Conservation (phyloP, 2,329 filamentous ascomycete genomes). For the Sarocladiaceae sp. region DNA sequence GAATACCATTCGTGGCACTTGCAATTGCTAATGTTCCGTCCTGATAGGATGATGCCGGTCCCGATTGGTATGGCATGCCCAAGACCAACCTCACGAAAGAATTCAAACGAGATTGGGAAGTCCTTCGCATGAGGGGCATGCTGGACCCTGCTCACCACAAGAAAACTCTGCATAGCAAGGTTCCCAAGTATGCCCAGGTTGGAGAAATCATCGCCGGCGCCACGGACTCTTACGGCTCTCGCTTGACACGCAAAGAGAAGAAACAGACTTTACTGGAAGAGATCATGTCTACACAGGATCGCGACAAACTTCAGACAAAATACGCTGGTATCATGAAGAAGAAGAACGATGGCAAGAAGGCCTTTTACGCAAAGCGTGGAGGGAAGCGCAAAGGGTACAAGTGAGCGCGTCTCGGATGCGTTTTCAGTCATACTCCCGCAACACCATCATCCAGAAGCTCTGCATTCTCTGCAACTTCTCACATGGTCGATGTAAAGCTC, state of each 20-base stretch:
- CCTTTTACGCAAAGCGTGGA: constrained; percentile 78
- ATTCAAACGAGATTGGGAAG: constrained; percentile 82
- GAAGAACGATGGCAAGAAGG: constrained; percentile 86
- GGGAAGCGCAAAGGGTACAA: constrained; percentile 25
- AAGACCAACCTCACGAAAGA: constrained; percentile 79
- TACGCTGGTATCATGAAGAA: constrained; percentile 78
- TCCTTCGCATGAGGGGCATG: constrained; percentile 83
- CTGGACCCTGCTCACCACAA: constrained; percentile 92
- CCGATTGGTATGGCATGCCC: constrained; percentile 84
- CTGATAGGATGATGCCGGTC: constrained; percentile 60
- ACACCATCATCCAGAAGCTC: too few relatives aligned
- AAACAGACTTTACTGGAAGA: constrained; percentile 87
- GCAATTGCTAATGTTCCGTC: not conserved
- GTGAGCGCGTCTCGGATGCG: not conserved
- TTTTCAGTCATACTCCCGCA: not conserved
- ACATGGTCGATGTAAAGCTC: too few relatives aligned
- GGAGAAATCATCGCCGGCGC: constrained; percentile 86
- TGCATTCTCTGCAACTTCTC: too few relatives aligned
- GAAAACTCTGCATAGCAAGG: constrained; percentile 67
- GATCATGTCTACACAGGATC: constrained; percentile 49
- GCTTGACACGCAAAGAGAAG: constrained; percentile 81
- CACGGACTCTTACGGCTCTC: constrained; percentile 78
- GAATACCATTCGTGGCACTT: not conserved
- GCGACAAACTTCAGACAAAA: constrained; percentile 76
- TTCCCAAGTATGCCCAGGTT: constrained; percentile 80